Conservation (phyloP, 208 protist species). For the Endotrypanum monterogeii region DNA sequence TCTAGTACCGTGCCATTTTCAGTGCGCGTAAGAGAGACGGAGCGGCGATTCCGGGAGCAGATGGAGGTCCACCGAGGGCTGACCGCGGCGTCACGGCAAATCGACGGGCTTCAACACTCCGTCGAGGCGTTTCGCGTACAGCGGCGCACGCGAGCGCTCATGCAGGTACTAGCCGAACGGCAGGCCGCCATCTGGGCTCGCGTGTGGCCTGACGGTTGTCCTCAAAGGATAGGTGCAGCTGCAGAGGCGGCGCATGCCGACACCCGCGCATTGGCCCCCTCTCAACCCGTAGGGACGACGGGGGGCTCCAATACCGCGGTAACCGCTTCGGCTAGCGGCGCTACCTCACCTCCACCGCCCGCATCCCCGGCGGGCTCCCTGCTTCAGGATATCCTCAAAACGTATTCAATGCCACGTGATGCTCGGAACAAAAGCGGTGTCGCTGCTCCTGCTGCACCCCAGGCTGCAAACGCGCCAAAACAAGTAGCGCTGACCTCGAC, state of each 20-base stretch:
- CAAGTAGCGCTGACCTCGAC: not conserved
- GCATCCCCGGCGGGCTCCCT: conserved; percentile 16
- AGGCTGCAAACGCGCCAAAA: not conserved
- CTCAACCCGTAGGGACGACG: not conserved
- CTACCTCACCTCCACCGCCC: conserved; percentile 4
- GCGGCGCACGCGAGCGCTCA: conserved; percentile 35
- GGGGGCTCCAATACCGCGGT: not conserved
- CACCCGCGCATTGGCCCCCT: not conserved
- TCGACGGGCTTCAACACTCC: conserved; percentile 32
- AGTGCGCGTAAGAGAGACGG: conserved; percentile 41
- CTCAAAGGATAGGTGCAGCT: not conserved
- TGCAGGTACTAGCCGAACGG: conserved; percentile 25
- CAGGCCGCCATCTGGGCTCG: conserved; percentile 25
- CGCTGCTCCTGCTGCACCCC: not conserved
- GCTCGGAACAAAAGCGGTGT: not conserved
- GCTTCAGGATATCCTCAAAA: conserved; percentile 47
- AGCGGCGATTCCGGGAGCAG: conserved; percentile 62
- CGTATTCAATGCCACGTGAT: conserved; percentile 49
- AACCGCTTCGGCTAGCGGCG: not conserved
- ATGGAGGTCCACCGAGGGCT: conserved; percentile 65
- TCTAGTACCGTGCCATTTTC: conserved; percentile 33
- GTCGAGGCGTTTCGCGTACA: conserved; percentile 40
- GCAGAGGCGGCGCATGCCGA: not conserved
- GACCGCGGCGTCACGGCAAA: conserved; percentile 30
- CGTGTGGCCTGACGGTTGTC: conserved; percentile 25